Base-by-base conservation (phyloP, 345 rosid genomes). In the Rhizophora apiculata region DNA sequence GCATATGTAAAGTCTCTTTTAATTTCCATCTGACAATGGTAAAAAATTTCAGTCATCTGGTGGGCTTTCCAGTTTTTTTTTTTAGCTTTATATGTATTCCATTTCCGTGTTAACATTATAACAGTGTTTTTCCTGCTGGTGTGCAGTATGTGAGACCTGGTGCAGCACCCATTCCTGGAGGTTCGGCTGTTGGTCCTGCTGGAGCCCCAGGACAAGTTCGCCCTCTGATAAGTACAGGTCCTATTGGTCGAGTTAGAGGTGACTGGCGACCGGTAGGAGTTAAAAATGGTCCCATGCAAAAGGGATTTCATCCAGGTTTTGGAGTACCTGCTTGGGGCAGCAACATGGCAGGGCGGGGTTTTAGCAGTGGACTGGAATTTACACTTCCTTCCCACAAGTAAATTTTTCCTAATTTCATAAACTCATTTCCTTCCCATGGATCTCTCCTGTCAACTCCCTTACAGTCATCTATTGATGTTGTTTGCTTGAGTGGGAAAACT, bases 341-440 rank as follows among this genome's bases (percentile, higher is more conserved):
- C 75, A 82, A 75, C 68, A 58, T 78, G 85, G 81, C 89, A 1
- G 98, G 99, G 26, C 86, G 97, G 64, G 94, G 88, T 53, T 83
- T 78, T 82, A 88, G 89, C 10, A 82, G 86, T 13, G 96, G 96
- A 57, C 80, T 85, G 79, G 99, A 96, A 48, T 96, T 96, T 77
- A 92, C 97, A 2, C 98, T 92, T 78, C 99, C 99, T 77, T 88
- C 98, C 66, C 98, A 96, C 95, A 96, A 89, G 99, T 96, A 90
- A 85, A 27, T 36, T 76, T 69, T 52, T 16, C 46, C 49, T 55
- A 21, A 67, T 49, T 57, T 24, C 26, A 27, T 60, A 27, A 31
- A 24, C 46, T 56, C 26, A 29, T 16, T 24, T 6, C 15, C 46
- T 62, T 56, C 52, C 6, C 8, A 4, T 26, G 58, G 26, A 8